Evolutionary conservation across 345 rosid genomes (phyloP), one percentile per base, ranked within the genome.

Genomic region (Geranium rotundifolium): DNA sequence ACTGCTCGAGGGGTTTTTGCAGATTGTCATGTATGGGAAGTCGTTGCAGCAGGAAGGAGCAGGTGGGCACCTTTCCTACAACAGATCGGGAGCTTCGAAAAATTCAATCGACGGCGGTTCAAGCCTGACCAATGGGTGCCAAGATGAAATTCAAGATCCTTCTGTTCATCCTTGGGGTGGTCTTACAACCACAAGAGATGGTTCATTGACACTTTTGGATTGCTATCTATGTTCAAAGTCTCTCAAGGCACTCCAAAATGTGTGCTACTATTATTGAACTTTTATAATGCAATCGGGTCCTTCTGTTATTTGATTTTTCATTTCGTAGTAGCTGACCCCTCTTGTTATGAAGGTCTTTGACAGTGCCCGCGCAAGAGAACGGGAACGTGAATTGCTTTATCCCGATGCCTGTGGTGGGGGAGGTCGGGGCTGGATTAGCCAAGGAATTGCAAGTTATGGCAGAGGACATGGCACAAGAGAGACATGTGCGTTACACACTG

Each of bases 351-450:
- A 93, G 97, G 99, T 90, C 50, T 90, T 93, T 69, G 95, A 93
- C 74, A 86, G 95, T 81, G 96, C 96, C 29, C 83, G 84, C 59
- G 91, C 86, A 58, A 81, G 99, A 73, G 99, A 90, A 73, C 76
- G 86, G 73, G 95, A 93, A 62, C 87, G 97, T 56, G 96, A 88
- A 75, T 72, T 90, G 79, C 96, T 84, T 69, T 90, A 90, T 81
- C 99, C 99, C 8, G 95, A 90, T 83, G 99, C 99, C 54, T 93
- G 99, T 74, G 97, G 99, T 62, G 96, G 95, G 27, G 97, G 91
- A 72, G 97, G 92, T 56, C 84, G 96, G 69, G 96, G 89, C 61
- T 93, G 99, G 99, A 85, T 93, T 63, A 93, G 95, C 84, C 99
- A 88, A 75, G 95, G 88, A 61, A 79, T 84, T 56, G 67, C 77